phyloP scores from a whole-genome alignment of 768 basidiomycete species.

The Mycena vulgaris region DNA sequence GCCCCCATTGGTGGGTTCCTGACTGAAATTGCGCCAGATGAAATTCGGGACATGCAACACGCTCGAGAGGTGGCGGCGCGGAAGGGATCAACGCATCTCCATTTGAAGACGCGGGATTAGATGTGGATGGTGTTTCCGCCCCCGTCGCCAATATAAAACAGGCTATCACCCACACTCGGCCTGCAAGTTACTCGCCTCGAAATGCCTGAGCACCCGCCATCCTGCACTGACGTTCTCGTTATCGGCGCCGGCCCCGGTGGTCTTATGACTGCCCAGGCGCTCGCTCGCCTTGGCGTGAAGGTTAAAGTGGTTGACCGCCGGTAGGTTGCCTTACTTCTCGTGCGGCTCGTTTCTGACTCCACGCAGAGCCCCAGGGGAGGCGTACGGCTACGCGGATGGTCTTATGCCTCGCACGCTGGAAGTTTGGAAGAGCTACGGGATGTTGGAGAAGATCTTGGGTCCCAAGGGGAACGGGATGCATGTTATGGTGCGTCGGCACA shows the following conservation, averaged over 20 bases:
- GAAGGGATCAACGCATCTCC: too few relatives aligned
- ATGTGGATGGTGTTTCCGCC: too few relatives aligned
- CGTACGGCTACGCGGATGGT: constrained; percentile 39
- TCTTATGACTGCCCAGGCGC: not conserved
- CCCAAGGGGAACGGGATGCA: constrained; percentile 10
- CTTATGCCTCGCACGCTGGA: constrained; percentile 42
- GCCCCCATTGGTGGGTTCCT: too few relatives aligned
- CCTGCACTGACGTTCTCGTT: not conserved
- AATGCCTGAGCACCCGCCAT: not conserved
- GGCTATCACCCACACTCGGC: not conserved
- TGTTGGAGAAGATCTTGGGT: constrained; percentile 25
- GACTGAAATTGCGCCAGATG: too few relatives aligned
- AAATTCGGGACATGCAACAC: too few relatives aligned
- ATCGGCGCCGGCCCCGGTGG: not conserved
- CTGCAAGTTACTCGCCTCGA: constrained; percentile 47
- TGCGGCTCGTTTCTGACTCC: not conserved
- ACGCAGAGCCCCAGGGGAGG: constrained; percentile 5
- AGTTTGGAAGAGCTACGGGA: constrained; percentile 39
- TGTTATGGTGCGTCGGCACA: too few relatives aligned
- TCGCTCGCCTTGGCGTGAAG: not conserved
- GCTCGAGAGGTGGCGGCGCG: too few relatives aligned
- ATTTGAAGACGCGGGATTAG: too few relatives aligned
- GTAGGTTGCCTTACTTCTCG: not conserved
- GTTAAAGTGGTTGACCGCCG: constrained; percentile 5
- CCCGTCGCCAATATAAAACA: not conserved